A percentile compares a stretch with the other conserved stretches of the same genome.
Conservation (phyloP, 2,329 filamentous ascomycete genomes). For the Colletotrichum melonis region DNA sequence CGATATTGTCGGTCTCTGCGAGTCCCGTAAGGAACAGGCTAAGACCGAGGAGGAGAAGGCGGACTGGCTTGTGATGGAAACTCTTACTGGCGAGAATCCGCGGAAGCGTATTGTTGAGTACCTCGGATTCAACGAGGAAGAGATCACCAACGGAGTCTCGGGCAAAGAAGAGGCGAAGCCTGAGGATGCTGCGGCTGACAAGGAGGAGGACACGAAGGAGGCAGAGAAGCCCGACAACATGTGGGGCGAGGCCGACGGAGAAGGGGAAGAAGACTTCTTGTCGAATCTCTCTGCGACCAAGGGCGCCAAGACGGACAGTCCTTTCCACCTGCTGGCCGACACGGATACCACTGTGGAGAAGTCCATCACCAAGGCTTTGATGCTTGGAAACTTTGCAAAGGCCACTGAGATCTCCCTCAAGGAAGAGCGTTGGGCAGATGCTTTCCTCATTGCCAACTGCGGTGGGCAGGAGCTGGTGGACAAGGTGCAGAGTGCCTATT, state of each 20-base stretch:
- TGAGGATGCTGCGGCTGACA: constrained; percentile 45
- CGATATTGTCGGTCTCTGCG: constrained; percentile 82
- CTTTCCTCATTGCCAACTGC: constrained; percentile 97
- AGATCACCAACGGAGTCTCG: constrained; percentile 61
- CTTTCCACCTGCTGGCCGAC: constrained; percentile 89
- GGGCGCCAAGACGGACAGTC: constrained; percentile 91
- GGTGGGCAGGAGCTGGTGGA: constrained; percentile 93
- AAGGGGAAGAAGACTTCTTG: constrained; percentile 82
- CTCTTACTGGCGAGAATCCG: constrained; percentile 86
- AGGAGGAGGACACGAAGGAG: constrained; percentile 44
- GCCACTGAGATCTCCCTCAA: constrained; percentile 90
- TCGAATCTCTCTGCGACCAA: constrained; percentile 88
- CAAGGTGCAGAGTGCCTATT: constrained; percentile 92
- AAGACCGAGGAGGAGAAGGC: constrained; percentile 91
- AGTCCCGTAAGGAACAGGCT: constrained; percentile 79
- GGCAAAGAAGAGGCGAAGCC: constrained; percentile 43
- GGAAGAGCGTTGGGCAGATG: constrained; percentile 92
- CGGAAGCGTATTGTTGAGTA: constrained; percentile 88
- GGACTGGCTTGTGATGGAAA: constrained; percentile 95
- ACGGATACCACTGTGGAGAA: constrained; percentile 88
- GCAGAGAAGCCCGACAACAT: constrained; percentile 75
- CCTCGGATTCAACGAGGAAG: constrained; percentile 83
- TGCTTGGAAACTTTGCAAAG: constrained; percentile 90
- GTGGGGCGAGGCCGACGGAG: constrained; percentile 76
- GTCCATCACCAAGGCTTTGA: constrained; percentile 85